phyloP scores from a whole-genome alignment of 371 early-diverging fungal genomes.

The Rhizomucor miehei region DNA sequence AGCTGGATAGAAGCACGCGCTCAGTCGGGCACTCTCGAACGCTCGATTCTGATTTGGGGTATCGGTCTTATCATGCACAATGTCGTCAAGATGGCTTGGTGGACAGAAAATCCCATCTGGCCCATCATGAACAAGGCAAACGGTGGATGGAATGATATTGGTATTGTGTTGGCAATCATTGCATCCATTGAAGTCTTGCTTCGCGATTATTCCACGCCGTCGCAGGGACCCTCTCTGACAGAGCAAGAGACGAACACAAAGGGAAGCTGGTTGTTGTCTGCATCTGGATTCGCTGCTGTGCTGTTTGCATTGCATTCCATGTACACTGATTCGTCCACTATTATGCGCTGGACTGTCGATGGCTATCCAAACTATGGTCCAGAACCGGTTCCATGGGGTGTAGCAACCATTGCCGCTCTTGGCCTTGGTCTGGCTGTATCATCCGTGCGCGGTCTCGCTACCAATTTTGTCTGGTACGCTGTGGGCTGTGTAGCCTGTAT shows the following conservation, averaged over 20 bases:
- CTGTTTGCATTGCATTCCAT: conserved; percentile 74
- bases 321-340: conserved; percentile 71
- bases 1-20: conserved; percentile 55
- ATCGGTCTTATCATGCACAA: conserved; percentile 67
- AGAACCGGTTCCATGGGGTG: conserved; percentile 74
- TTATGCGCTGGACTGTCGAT: conserved; percentile 73
- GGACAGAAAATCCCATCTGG: conserved; percentile 81
- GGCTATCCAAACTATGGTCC: conserved; percentile 80
- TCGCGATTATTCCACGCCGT: conserved; percentile 25
- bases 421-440: conserved; percentile 56
- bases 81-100: conserved; percentile 73
- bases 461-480: conserved; percentile 57
- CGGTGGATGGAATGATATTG: conserved; percentile 70
- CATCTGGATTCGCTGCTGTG: conserved; percentile 64
- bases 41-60: conserved; percentile 61
- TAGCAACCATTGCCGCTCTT: conserved; percentile 61
- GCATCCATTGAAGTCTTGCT: conserved; percentile 54
- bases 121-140: conserved; percentile 71
- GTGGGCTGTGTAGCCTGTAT: conserved; percentile 54
- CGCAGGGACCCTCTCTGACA: not conserved
- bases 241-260: conserved; percentile 5
- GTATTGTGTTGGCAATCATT: conserved; percentile 58
- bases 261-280: conserved; percentile 47
- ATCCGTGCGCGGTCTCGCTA: conserved; percentile 54
- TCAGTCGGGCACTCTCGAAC: conserved; percentile 56